Conservation (phyloP, 78 protist genomes). For the Planoprotostelium fungivorum region DNA sequence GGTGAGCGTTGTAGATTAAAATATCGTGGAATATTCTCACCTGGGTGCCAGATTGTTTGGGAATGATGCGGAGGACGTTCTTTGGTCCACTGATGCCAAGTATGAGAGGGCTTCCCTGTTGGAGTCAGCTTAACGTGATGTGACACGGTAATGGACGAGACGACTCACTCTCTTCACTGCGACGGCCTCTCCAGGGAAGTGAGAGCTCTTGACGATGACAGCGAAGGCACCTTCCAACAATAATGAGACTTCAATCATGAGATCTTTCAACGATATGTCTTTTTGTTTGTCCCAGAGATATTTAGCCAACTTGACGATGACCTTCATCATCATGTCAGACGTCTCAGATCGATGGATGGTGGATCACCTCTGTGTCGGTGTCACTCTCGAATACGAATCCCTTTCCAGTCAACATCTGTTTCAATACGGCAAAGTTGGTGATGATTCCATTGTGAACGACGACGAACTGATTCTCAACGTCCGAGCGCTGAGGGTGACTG, state of each 20-base stretch:
- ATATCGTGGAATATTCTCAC: neutral
- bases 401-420: constrained; percentile 40
- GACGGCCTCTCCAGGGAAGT: constrained; percentile 63
- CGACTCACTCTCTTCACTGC: constrained; percentile 14
- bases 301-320: constrained; percentile 1
- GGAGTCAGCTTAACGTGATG: neutral
- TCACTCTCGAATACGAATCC: constrained; percentile 70
- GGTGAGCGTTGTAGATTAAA: constrained; percentile 5
- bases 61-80: neutral
- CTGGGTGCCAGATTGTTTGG: constrained; percentile 2
- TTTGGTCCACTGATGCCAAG: neutral
- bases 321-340: no score
- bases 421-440: constrained; percentile 22
- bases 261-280: neutral
- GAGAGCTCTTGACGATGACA: constrained; percentile 50
- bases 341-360: no score
- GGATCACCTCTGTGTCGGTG: constrained; percentile 94
- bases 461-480: constrained; percentile 47
- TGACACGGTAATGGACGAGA: neutral
- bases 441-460: constrained; percentile 70
- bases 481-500: constrained; percentile 65
- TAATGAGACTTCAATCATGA: neutral
- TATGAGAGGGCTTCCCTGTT: neutral
- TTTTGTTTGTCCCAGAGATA: neutral
- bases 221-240: constrained; percentile 72